A percentile compares a stretch with the other conserved stretches of the same genome.
Evolutionary conservation across 164 flowering plant species (phyloP).

Genomic region (Saururus chinensis): DNA sequence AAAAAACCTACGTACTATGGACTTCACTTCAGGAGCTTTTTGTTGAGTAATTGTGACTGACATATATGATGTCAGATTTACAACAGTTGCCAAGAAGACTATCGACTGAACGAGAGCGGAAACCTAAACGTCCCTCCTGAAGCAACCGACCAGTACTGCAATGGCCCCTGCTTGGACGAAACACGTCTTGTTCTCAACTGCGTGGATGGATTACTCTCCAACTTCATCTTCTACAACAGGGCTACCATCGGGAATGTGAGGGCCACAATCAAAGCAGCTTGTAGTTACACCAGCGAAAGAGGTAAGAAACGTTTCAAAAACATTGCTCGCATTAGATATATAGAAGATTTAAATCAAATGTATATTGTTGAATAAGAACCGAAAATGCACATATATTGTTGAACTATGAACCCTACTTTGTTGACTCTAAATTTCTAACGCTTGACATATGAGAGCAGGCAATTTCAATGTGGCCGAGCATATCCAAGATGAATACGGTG

Average conservation of each 20-base stretch:
- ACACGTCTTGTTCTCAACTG: conserved; percentile 69
- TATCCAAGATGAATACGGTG: conserved; percentile 20
- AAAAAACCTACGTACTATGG: no score
- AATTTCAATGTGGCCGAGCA: conserved; percentile 64
- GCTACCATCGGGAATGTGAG: conserved; percentile 48
- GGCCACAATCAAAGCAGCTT: conserved; percentile 54
- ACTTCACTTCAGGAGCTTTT: background rate
- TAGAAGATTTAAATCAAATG: no score
- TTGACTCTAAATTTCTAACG: background rate
- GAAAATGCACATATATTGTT: background rate
- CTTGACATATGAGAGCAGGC: conserved; percentile 28
- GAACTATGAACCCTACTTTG: background rate
- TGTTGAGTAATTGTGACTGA: background rate
- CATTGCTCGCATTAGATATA: background rate
- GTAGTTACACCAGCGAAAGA: conserved; percentile 45
- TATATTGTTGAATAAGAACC: background rate
- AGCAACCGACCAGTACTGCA: conserved; percentile 48
- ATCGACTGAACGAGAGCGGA: conserved; percentile 48
- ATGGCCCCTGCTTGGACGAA: conserved; percentile 68
- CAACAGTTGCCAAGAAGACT: conserved; percentile 54
- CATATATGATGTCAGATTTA: conserved; percentile 36
- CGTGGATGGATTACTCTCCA: conserved; percentile 29
- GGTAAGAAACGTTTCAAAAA: conserved; percentile 21
- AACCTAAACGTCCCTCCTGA: conserved; percentile 46
- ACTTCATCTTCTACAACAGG: conserved; percentile 57